phyloP scores from a whole-genome alignment of 2,329 filamentous ascomycete genomes.

The Aspergillus uvarum region DNA sequence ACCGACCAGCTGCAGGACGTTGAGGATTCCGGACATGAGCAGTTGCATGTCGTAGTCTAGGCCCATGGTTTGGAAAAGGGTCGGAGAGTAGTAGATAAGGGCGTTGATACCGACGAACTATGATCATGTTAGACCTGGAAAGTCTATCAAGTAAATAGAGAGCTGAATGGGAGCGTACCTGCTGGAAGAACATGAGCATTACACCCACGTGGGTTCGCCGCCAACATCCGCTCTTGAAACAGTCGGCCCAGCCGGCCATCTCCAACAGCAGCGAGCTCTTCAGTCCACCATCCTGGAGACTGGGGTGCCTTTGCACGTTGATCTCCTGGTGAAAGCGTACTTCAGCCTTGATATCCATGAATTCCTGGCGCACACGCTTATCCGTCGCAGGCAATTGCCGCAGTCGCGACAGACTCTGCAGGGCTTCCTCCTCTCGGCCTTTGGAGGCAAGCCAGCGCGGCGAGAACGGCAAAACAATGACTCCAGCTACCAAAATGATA shows the following conservation, averaged over 20 bases:
- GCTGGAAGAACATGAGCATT: constrained; percentile 59
- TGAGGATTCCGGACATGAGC: constrained; percentile 55
- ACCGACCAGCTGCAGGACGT: constrained; percentile 51
- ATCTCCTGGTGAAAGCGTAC: constrained; percentile 53
- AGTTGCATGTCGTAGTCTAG: constrained; percentile 49
- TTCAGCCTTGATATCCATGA: constrained; percentile 53
- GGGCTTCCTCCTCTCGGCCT: constrained; percentile 50
- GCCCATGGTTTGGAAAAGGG: constrained; percentile 56
- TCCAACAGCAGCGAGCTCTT: constrained; percentile 48
- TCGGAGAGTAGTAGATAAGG: constrained; percentile 61
- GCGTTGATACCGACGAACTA: constrained; percentile 55
- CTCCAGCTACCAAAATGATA: constrained; percentile 37
- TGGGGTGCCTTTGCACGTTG: constrained; percentile 42
- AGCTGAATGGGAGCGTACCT: constrained; percentile 29
- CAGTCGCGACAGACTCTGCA: constrained; percentile 50
- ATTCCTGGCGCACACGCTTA: constrained; percentile 52
- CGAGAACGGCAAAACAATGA: constrained; percentile 54
- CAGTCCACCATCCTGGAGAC: constrained; percentile 33
- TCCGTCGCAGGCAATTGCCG: constrained; percentile 52
- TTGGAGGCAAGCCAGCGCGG: constrained; percentile 55
- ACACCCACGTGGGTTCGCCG: constrained; percentile 53
- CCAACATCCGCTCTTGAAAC: constrained; percentile 52
- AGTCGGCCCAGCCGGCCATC: constrained; percentile 51
- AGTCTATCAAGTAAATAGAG: too few relatives aligned
- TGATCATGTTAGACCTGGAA: constrained; percentile 3